A percentile compares a stretch with the other conserved stretches of the same genome.
Conservation (phyloP, 1,284 basidiomycete species). For the Ceratorhiza oryzae-sativae region DNA sequence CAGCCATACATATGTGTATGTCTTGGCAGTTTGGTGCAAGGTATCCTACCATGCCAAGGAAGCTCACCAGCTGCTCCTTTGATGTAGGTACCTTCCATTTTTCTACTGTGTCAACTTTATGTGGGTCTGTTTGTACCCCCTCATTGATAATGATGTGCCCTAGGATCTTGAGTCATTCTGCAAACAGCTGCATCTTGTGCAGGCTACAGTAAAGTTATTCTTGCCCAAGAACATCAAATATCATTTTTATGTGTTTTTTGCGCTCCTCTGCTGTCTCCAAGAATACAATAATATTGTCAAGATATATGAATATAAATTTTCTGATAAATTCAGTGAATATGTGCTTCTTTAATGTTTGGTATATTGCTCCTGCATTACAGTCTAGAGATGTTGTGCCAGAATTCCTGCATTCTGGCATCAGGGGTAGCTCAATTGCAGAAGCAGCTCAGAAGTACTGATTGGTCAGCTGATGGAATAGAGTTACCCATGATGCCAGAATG, state of each 20-base stretch:
- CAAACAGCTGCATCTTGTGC: constrained; percentile 25
- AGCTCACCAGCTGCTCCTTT: constrained; percentile 54
- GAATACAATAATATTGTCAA: constrained; percentile 48
- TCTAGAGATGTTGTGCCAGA: too few relatives aligned
- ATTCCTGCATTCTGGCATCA: too few relatives aligned
- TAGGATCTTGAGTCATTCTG: constrained; percentile 49
- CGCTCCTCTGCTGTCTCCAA: constrained; percentile 47
- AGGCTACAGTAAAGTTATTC: constrained; percentile 48
- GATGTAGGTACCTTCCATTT: constrained; percentile 45
- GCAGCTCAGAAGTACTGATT: too few relatives aligned
- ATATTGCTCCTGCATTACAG: constrained; percentile 48
- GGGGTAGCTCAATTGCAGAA: too few relatives aligned
- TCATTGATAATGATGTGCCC: constrained; percentile 50
- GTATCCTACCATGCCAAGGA: constrained; percentile 55
- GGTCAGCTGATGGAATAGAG: too few relatives aligned
- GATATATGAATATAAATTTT: constrained; percentile 39
- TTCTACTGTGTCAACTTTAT: too few relatives aligned
- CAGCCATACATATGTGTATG: constrained; percentile 45
- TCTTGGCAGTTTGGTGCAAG: constrained; percentile 46
- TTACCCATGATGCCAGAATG: too few relatives aligned
- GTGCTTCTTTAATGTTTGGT: constrained; percentile 49
- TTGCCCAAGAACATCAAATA: constrained; percentile 48
- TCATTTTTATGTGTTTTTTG: constrained; percentile 46
- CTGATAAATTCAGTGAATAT: constrained; percentile 49
- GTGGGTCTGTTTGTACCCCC: constrained; percentile 43